Evolutionary conservation across 1,284 basidiomycete species (phyloP), one percentile per base, ranked within the genome.

Genomic region (Kalmanozyma brasiliensis): DNA sequence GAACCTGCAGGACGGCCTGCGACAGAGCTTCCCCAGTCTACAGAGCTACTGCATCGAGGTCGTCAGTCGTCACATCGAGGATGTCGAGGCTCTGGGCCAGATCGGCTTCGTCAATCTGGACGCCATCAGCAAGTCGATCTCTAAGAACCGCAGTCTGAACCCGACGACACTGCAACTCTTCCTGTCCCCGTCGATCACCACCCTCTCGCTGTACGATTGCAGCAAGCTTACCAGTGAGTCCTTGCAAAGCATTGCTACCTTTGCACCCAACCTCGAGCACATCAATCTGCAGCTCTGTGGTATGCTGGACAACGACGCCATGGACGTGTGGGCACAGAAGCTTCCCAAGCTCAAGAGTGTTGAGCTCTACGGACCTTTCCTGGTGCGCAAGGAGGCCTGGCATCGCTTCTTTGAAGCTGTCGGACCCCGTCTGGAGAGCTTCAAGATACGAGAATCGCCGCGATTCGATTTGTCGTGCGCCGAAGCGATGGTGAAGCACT

Each of bases 81-180:
- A 94, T 65, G 89, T 97, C 14, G 94, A 97, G 65, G 89, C 91
- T 0, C 85, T 98, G 6, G 93, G 94, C 0, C 89, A 93, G 74
- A 91, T 97, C 52, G 92, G 93, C 1, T 77, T 86, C 1, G 49
- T 59, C 40, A 80, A 77, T 58, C 51, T 71, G 45, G 78, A 81
- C n/a, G 65, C 66, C 4, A 69, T 80, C 65, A 75, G 76, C 62
- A 75, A 74, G 48, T 90, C 93, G 17, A 86, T 98, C 34, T 90
- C 90, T 35, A 92, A 91, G 82, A 93, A 91, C 76, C 87, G 95
- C 32, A 88, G 89, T 63, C 84, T 98, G 89, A 93, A 60, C 32
- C 40, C 67, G 90, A 90, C 62, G 91, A 90, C 4, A 47, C 89
- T 88, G 0, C 87, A 87, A 30, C 85, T 98, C 16, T 95, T 98